Conservation (phyloP, 495 filamentous ascomycete genomes). For the Talaromyces stipitatus region DNA sequence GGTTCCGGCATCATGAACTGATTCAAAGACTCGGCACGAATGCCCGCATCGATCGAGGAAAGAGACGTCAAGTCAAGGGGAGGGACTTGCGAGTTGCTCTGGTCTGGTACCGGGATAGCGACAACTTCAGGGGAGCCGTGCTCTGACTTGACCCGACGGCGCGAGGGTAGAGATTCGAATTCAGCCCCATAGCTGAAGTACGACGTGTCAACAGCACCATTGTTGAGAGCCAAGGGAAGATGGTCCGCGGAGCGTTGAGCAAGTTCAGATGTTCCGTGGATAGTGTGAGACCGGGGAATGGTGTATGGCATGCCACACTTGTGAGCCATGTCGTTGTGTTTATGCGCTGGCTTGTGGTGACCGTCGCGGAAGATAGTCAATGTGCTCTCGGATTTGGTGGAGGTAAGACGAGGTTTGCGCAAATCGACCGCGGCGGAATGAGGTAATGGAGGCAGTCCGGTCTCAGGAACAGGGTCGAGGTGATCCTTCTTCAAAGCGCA, state of each 20-base stretch:
- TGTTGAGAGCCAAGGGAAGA: constrained; percentile 37
- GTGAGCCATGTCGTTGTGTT: constrained; percentile 79
- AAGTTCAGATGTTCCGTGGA: constrained; percentile 50
- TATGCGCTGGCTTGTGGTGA: constrained; percentile 87
- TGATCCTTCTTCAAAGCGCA: constrained; percentile 90
- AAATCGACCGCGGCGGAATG: constrained; percentile 41
- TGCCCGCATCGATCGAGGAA: constrained; percentile 26
- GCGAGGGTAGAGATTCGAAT: constrained; percentile 39
- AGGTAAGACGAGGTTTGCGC: constrained; percentile 65
- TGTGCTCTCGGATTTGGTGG: constrained; percentile 73
- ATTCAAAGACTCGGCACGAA: constrained; percentile 24
- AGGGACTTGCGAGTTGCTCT: constrained; percentile 30
- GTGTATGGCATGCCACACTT: constrained; percentile 77
- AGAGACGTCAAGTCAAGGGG: constrained; percentile 32
- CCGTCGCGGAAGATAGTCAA: constrained; percentile 86
- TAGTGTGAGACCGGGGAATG: constrained; percentile 63
- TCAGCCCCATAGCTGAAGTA: constrained; percentile 25
- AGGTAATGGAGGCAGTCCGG: constrained; percentile 34
- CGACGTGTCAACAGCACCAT: constrained; percentile 4
- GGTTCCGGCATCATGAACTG: constrained; percentile 38
- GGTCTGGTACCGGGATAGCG: constrained; percentile 26
- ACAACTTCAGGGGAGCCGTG: constrained; percentile 61
- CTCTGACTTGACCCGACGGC: constrained; percentile 58
- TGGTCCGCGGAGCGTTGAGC: constrained; percentile 66
- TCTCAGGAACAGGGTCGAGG: constrained; percentile 67